These are phyloP conservation scores for Triglochin maritima DNA, from an alignment of 106 monocot genomes.

Conservation along the genomic window DNA sequence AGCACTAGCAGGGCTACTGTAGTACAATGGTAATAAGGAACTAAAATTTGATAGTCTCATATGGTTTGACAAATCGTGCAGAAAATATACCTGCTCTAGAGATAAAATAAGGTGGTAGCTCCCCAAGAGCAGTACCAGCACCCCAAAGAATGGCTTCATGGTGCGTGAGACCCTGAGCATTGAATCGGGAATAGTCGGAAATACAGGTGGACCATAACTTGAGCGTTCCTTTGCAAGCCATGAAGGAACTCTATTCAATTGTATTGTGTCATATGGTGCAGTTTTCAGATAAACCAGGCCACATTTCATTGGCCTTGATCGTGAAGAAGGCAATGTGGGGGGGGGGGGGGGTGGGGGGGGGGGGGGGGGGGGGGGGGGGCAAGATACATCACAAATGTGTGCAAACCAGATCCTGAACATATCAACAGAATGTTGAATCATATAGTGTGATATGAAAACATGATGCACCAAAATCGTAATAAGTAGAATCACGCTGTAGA, in stretches of 20 bases:
- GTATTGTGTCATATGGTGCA: constrained; percentile 95
- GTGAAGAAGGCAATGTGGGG: constrained; percentile 95
- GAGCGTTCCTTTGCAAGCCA: constrained; percentile 87
- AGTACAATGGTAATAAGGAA: background rate
- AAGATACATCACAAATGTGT: constrained; percentile 95
- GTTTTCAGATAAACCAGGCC: constrained; percentile 79
- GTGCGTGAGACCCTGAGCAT: constrained; percentile 49
- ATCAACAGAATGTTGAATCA: background rate
- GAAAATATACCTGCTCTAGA: constrained; percentile 69
- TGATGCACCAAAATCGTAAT: background rate
- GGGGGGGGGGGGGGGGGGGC: too few relatives aligned
- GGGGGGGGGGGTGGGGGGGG: too few relatives aligned
- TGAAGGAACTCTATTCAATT: constrained; percentile 55
- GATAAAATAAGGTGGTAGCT: constrained; percentile 95
- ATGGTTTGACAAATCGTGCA: too few relatives aligned
- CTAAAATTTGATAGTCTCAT: too few relatives aligned
- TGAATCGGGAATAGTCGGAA: constrained; percentile 29
- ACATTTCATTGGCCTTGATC: constrained; percentile 69
- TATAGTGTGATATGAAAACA: background rate
- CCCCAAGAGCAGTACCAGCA: constrained; percentile 87
- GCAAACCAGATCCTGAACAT: constrained; percentile 82
- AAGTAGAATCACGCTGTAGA: too few relatives aligned
- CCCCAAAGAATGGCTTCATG: constrained; percentile 93
- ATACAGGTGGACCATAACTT: constrained; percentile 61
- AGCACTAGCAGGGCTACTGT: too few relatives aligned